Evolutionary conservation across 495 filamentous ascomycete genomes (phyloP), one percentile per base, ranked within the genome.

Genomic region (Aspergillus wentii): DNA sequence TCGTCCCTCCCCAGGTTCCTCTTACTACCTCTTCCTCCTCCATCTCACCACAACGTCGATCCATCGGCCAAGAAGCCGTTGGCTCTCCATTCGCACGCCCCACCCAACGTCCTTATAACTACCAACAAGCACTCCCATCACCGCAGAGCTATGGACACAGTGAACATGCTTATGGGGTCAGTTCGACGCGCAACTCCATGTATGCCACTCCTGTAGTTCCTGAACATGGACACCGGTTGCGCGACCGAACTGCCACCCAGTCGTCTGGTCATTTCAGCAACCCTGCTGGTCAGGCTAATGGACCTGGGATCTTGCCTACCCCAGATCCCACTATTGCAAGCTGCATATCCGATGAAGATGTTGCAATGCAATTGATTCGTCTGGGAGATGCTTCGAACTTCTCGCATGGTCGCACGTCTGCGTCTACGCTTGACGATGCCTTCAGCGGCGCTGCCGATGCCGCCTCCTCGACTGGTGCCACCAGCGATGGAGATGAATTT

Each of bases 341-440:
- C 66, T 91, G 83, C 50, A 89, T 96, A 54, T 97, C 91, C 3
- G 92, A 98, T 57, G 92, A 98, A 57, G 94, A 98, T 63, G 92
- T 95, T 49, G 92, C 92, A 33, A 79, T 95, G 55, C 90, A 96
- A 59, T 72, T 98, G 46, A 96, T 98, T 78, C 83, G 88, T 43
- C 72, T 98, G 35, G 88, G 91, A n/a, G 87, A 94, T 53, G 80
- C 86, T 46, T 88, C 88, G 20, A 89, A 91, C 50, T 81, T 89
- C 47, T 91, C 88, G 10, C 82, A 89, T 48, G 87, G 85, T 30
- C 85, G 90, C 52, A 88, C 88, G 3, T 96, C 89, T 5, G 85
- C 86, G n/a, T 95, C 92, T 5, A 94, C 92, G 14, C 64, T 90
- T 23, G 92, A 95, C 54, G 94, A 97, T 62, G 86, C 85, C 6